Conservation (phyloP, 2,329 filamentous ascomycete genomes). For the Aspergillus chevalieri region DNA sequence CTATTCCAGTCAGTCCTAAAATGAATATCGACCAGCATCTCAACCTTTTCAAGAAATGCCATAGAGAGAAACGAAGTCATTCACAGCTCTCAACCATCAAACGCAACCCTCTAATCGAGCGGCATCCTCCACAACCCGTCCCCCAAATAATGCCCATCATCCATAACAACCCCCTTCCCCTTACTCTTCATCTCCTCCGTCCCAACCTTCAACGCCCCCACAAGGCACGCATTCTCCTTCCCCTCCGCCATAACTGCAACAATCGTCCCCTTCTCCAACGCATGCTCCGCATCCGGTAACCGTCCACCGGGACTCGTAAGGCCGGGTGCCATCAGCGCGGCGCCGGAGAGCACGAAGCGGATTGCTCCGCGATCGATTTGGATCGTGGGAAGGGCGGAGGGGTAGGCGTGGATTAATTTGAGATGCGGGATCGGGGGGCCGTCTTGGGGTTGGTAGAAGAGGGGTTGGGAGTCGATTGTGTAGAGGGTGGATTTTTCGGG, state of each 20-base stretch:
- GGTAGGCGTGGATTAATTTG: slow-evolving; percentile 82
- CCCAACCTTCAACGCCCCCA: slow-evolving; percentile 75
- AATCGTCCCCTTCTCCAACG: slow-evolving; percentile 72
- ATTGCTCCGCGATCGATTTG: slow-evolving; percentile 94
- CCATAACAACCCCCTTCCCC: slow-evolving; percentile 89
- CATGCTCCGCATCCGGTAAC: slow-evolving; percentile 58
- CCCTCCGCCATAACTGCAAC: slow-evolving; percentile 90
- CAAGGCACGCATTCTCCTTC: slow-evolving; percentile 83
- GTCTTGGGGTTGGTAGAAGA: slow-evolving; percentile 86
- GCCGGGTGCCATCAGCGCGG: slow-evolving; percentile 92
- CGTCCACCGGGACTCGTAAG: slow-evolving; percentile 77
- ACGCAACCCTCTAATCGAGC: slow-evolving; percentile 35
- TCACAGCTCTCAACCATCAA: too few relatives aligned
- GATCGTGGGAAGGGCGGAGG: slow-evolving; percentile 72
- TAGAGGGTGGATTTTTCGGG: slow-evolving; percentile 88
- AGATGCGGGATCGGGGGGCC: slow-evolving; percentile 81
- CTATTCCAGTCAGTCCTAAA: too few relatives aligned
- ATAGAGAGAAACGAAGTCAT: slow-evolving; percentile 24
- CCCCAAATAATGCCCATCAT: slow-evolving; percentile 87
- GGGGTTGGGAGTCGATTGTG: slow-evolving; percentile 66
- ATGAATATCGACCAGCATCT: background rate
- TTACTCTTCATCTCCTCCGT: slow-evolving; percentile 90
- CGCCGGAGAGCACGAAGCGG: slow-evolving; percentile 88
- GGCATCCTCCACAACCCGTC: slow-evolving; percentile 84
- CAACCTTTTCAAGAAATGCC: background rate